These are phyloP conservation scores for Arthrobotrys entomopaga DNA, from an alignment of 2,329 filamentous ascomycete genomes.

Conservation along the genomic window DNA sequence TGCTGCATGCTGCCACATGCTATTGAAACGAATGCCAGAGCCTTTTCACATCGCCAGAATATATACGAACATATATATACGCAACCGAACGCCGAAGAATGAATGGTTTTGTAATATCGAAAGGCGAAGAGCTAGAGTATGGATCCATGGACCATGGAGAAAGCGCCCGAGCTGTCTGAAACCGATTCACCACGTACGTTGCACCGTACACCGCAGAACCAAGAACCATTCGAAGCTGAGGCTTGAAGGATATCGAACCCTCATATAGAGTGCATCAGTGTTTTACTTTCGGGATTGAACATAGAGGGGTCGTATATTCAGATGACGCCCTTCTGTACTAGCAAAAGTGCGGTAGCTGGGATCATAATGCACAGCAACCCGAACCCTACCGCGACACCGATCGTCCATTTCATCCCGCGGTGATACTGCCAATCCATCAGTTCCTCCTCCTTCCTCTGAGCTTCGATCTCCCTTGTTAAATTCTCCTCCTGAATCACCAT, in stretches of 20 bases:
- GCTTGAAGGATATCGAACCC: too few species aligned
- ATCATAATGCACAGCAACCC: conserved; percentile 52
- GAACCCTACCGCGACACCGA: conserved; percentile 42
- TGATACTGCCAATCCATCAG: conserved; percentile 34
- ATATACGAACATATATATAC: not conserved
- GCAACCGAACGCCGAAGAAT: conserved; percentile 25
- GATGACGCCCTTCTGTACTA: conserved; percentile 45
- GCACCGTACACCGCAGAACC: too few species aligned
- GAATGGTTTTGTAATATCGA: not conserved
- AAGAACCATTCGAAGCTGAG: too few species aligned
- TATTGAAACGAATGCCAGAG: not conserved
- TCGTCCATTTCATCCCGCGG: conserved; percentile 52
- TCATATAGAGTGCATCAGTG: not conserved
- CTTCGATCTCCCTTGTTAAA: conserved; percentile 37
- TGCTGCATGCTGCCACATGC: conserved; percentile 6
- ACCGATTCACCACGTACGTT: not conserved
- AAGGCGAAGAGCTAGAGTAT: not conserved
- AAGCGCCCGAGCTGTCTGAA: not conserved
- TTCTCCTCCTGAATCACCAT: conserved; percentile 44
- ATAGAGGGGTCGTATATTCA: conserved; percentile 10
- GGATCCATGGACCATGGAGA: not conserved
- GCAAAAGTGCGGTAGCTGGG: conserved; percentile 39
- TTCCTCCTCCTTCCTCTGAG: conserved; percentile 42
- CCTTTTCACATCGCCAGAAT: conserved; percentile 9
- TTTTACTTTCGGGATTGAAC: not conserved